Conservation (phyloP, 805 yeast species). For the Millerozyma acaciae region DNA sequence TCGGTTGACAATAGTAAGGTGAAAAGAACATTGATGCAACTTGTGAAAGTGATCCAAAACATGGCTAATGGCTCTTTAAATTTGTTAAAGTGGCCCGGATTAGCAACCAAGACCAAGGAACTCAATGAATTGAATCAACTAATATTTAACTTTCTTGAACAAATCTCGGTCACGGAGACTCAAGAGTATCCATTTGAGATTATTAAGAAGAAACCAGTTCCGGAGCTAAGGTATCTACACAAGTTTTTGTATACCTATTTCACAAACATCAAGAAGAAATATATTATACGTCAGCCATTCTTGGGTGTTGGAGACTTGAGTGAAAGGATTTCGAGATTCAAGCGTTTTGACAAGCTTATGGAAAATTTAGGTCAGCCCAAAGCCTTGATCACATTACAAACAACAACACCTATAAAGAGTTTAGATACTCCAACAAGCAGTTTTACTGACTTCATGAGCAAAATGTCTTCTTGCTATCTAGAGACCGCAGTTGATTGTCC, state of each 20-base stretch:
- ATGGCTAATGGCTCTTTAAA: constrained; percentile 79
- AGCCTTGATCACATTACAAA: constrained; percentile 50
- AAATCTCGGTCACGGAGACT: constrained; percentile 16
- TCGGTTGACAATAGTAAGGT: constrained; percentile 26
- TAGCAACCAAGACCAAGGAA: constrained; percentile 40
- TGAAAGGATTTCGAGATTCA: constrained; percentile 24
- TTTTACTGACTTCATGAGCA: constrained; percentile 71
- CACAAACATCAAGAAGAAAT: constrained; percentile 25
- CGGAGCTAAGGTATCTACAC: constrained; percentile 39
- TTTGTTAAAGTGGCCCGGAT: constrained; percentile 60
- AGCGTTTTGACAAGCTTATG: constrained; percentile 45
- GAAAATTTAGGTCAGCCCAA: constrained; percentile 57
- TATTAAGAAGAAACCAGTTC: constrained; percentile 24
- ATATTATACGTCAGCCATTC: constrained; percentile 21
- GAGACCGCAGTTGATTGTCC: constrained; percentile 40
- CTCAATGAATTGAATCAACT: constrained; percentile 24
- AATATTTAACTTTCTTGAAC: constrained; percentile 25
- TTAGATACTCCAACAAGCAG: constrained; percentile 41
- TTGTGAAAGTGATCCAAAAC: constrained; percentile 81
- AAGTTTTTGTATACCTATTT: constrained; percentile 36
- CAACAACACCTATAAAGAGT: constrained; percentile 47
- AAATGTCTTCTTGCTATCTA: constrained; percentile 53
- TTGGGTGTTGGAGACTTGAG: constrained; percentile 13
- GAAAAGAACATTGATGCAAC: constrained; percentile 67
- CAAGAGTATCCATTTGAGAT: constrained; percentile 24